phyloP scores from a whole-genome alignment of 176 grass and related monocot species.

The Oropetium thomaeum region DNA sequence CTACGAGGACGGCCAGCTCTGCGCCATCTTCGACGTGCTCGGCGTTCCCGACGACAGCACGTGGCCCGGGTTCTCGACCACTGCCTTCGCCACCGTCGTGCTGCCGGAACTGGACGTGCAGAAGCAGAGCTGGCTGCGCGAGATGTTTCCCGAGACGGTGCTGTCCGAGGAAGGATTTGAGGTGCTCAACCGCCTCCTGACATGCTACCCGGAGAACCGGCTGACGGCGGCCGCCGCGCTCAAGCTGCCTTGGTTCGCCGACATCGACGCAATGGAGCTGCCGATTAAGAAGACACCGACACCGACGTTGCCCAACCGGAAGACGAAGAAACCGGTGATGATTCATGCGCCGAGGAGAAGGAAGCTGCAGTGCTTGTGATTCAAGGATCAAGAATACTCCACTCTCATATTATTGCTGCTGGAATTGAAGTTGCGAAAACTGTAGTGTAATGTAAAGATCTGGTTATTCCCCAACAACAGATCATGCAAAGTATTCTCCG shows the following conservation, averaged over 20 bases:
- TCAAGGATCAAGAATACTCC: too few species aligned
- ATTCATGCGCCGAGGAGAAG: too few species aligned
- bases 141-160: background rate
- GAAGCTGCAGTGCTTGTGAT: too few species aligned
- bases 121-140: background rate
- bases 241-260: background rate
- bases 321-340: too few species aligned
- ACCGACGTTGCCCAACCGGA: too few species aligned
- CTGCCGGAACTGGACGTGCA: background rate
- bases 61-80: conserved; percentile 1
- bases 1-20: conserved; percentile 12
- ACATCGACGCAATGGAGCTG: too few species aligned
- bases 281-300: too few species aligned
- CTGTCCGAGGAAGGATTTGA: background rate
- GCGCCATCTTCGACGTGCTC: conserved; percentile 14
- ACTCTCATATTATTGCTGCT: too few species aligned
- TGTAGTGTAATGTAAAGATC: too few species aligned
- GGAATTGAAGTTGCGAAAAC: too few species aligned
- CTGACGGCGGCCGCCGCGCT: background rate
- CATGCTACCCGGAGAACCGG: background rate
- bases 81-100: background rate
- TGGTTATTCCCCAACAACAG: too few species aligned
- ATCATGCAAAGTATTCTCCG: too few species aligned
- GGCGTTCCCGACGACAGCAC: background rate
- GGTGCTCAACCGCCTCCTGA: background rate